Base-by-base conservation (phyloP, 148 eudicot genomes). In the Rhododendron williamsianum region DNA sequence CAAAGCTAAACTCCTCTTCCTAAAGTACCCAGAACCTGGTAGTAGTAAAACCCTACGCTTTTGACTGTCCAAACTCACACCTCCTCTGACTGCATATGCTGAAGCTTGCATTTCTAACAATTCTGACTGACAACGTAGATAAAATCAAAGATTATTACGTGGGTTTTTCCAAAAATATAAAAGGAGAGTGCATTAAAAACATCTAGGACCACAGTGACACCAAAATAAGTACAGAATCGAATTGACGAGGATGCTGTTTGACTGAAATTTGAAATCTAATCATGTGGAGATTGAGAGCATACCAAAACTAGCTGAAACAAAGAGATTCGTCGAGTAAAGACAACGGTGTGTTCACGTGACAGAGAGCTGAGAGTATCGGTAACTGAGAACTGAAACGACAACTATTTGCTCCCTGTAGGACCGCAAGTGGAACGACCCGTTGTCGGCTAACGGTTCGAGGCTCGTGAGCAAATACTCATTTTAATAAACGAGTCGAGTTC, bases 71-170 rank as follows among this genome's bases (percentile, higher is more conserved):
- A 92, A 86, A 78, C 87, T 88, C 78, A 85, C 38, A 48, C 82
- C 88, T 10, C 88, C 89, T 86, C 88, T 94, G 60, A 89, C 92
- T 71, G 86, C 67, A 86, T 23, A 89, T 7, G 87, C 84, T 79
- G 91, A 84, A 11, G 92, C 86, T 85, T 93, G 92, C 95, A 94
- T 94, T 56, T 86, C 89, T 82, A 30, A 58, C 30, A 81, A 81
- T 58, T 38, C 21, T 12, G 71, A 35, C 84, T 63, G 74, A 38
- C 19, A 41, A 60, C 18, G 30, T 11, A 12, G 5, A 27, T 35
- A 27, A 71, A 71, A 63, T 63, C 69, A 23, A 2, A 63, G 69
- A 63, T 23, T 63, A 23, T 19, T 21, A 63, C 69, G 21, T 15
- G 23, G 10, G 7, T 19, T n/a, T 38, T 8, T 63, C 27, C 27